Evolutionary conservation across 75 land plant genomes (phyloP).

Genomic region (Ceratopteris richardii): DNA sequence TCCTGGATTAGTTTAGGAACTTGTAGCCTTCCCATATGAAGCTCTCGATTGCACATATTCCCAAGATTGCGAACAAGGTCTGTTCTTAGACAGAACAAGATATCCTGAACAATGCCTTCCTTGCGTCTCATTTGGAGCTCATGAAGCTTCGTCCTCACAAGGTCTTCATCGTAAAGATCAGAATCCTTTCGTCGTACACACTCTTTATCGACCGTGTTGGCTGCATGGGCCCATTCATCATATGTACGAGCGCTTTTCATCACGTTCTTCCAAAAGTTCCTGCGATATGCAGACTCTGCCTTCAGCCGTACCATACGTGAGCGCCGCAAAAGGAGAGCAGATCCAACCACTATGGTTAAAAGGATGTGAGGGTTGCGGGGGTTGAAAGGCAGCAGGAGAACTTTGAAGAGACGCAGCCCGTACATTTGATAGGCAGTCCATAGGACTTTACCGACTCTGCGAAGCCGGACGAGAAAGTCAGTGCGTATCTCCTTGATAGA

Average conservation of each 20-base stretch:
- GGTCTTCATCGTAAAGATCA: conserved; percentile 85
- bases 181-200: conserved; percentile 52
- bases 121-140: conserved; percentile 78
- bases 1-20: conserved; percentile 83
- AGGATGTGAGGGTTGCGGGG: conserved; percentile 73
- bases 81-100: conserved; percentile 87
- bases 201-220: conserved; percentile 75
- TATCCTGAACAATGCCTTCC: conserved; percentile 75
- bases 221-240: conserved; percentile 97
- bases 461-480: conserved; percentile 8
- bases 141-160: conserved; percentile 77
- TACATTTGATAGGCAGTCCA: conserved; percentile 4
- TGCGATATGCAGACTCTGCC: conserved; percentile 72
- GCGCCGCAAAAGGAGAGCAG: conserved; percentile 51
- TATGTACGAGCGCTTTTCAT: conserved; percentile 84
- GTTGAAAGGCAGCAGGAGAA: conserved; percentile 52
- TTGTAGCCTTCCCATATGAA: conserved; percentile 91
- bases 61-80: conserved; percentile 88
- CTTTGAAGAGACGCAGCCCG: conserved; percentile 13
- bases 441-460: background rate
- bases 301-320: conserved; percentile 44
- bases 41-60: conserved; percentile 95
- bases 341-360: conserved; percentile 44
- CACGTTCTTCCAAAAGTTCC: conserved; percentile 91
- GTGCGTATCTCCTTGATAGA: conserved; percentile 38